phyloP scores from a whole-genome alignment of 345 rosid genomes.

The Eutrema heterophyllum region DNA sequence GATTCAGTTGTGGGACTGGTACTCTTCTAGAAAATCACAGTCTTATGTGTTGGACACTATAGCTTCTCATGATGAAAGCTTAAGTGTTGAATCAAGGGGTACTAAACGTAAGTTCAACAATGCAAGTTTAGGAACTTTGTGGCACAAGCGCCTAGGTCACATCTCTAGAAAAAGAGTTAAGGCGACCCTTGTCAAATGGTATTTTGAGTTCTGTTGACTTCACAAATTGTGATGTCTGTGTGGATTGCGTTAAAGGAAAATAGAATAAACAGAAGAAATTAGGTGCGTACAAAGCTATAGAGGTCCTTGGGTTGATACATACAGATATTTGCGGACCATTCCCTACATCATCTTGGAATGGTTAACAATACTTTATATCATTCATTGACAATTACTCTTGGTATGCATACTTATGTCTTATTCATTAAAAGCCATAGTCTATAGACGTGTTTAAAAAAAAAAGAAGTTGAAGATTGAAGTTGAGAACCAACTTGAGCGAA shows the following conservation, averaged over 20 bases:
- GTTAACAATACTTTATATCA: neutral
- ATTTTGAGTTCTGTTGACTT: neutral
- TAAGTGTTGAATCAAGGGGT: neutral
- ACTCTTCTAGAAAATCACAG: neutral
- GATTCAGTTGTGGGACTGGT: neutral
- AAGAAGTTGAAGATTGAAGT: neutral
- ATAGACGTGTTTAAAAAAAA: neutral
- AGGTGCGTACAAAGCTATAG: neutral
- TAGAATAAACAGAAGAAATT: neutral
- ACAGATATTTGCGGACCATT: neutral
- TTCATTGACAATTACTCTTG: neutral
- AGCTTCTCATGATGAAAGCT: neutral
- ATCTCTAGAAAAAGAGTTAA: neutral
- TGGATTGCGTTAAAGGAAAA: constrained; percentile 1
- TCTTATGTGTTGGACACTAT: neutral
- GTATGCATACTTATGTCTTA: neutral
- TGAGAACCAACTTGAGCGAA: neutral
- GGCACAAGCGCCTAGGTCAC: neutral
- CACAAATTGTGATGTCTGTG: neutral
- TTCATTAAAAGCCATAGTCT: neutral
- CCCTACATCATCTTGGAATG: neutral
- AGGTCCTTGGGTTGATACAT: neutral
- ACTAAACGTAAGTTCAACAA: neutral
- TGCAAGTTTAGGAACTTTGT: neutral
- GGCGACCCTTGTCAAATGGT: neutral